Percentiles rank a stretch among this genome's conserved stretches.
Evolutionary conservation across 352 stramenopile genomes (phyloP).

Genomic region (Ophiocytium majus): DNA sequence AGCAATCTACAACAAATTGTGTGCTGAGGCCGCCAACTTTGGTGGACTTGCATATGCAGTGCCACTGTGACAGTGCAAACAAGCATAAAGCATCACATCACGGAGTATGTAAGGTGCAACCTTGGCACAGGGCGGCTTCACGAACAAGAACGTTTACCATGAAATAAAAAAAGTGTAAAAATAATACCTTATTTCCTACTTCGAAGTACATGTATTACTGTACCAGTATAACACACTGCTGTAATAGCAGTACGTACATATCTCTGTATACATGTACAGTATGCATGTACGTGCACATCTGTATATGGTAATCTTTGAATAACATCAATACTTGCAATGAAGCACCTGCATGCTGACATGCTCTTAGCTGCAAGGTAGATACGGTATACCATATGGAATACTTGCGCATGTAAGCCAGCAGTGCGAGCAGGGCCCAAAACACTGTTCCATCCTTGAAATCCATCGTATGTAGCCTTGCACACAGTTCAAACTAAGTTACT

Average conservation of each 20-base stretch:
- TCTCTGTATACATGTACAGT: neutral
- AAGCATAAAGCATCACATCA: no score
- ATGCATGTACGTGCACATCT: neutral
- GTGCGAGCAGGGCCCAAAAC: neutral
- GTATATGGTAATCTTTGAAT: neutral
- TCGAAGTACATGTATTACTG: neutral
- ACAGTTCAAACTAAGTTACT: neutral
- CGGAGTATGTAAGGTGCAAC: no score
- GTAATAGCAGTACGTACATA: neutral
- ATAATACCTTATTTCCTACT: neutral
- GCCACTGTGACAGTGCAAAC: no score
- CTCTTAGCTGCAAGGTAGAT: neutral
- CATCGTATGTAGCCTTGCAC: no score
- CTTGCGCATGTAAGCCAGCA: neutral
- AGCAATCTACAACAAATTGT: no score
- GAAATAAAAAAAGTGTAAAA: neutral
- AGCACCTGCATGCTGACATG: neutral
- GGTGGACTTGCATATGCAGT: no score
- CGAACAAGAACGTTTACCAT: neutral
- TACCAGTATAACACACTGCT: no score
- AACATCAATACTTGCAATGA: neutral
- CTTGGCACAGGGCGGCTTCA: no score
- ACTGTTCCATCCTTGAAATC: neutral
- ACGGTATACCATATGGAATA: neutral
- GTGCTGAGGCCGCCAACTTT: no score